Conservation (phyloP, 371 early-diverging fungal genomes). For the Dichotomocladium elegans region DNA sequence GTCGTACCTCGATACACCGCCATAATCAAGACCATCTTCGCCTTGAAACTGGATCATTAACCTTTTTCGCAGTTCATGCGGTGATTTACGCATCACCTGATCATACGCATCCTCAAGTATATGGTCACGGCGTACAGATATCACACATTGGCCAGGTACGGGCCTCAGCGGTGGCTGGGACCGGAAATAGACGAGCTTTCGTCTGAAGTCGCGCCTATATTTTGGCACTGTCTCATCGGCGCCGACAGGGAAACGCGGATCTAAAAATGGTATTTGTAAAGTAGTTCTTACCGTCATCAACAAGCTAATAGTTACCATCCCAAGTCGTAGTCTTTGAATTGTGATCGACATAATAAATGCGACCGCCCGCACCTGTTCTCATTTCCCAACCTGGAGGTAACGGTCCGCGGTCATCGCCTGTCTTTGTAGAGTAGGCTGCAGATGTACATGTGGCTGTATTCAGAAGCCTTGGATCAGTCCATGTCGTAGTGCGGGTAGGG, state of each 20-base stretch:
- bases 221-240: conserved; percentile 92
- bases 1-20: conserved; percentile 89
- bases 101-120: conserved; percentile 94
- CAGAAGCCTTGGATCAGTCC: conserved; percentile 85
- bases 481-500: conserved; percentile 93
- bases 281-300: neutral
- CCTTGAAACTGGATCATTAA: conserved; percentile 96
- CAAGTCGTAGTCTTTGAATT: conserved; percentile 91
- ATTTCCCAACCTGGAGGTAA: conserved; percentile 96
- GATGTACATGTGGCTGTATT: too few relatives aligned
- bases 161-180: conserved; percentile 88
- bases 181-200: conserved; percentile 92
- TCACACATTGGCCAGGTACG: conserved; percentile 85
- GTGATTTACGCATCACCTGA: conserved; percentile 83
- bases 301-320: conserved; percentile 68
- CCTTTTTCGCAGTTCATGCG: conserved; percentile 86
- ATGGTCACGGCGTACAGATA: conserved; percentile 78
- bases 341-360: conserved; percentile 92
- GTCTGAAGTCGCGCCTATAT: conserved; percentile 96
- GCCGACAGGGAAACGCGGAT: conserved; percentile 90
- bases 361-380: conserved; percentile 85
- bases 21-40: conserved; percentile 97
- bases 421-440: conserved; percentile 47
- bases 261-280: conserved; percentile 8
- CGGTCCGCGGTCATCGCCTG: conserved; percentile 66